These are phyloP conservation scores for Pichia sp. DNA, from an alignment of 1,139 yeast genomes.

Conservation along the genomic window DNA sequence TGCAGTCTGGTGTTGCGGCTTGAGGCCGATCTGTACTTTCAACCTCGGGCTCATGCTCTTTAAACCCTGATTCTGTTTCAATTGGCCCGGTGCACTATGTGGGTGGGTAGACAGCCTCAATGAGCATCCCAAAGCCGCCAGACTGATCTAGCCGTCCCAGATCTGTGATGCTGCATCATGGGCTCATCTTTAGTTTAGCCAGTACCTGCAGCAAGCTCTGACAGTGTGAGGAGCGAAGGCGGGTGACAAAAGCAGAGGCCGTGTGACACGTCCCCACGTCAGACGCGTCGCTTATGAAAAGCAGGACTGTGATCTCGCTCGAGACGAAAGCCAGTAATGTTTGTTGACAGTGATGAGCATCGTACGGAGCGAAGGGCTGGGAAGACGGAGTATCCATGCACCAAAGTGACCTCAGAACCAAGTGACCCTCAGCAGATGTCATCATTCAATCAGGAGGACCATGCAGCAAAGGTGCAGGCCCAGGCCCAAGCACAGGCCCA, in stretches of 20 bases:
- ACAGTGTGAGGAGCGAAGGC: neutral
- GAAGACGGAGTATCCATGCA: neutral
- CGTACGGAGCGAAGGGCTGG: no score
- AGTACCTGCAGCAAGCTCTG: neutral
- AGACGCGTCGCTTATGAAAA: neutral
- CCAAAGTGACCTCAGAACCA: neutral
- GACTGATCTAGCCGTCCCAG: no score
- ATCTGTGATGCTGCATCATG: neutral
- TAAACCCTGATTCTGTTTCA: neutral
- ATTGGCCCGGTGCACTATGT: neutral
- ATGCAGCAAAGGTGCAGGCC: neutral
- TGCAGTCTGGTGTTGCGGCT: conserved; percentile 2
- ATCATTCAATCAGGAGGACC: neutral
- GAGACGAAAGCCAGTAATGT: neutral
- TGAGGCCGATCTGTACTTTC: conserved; percentile 6
- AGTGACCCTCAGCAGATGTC: neutral
- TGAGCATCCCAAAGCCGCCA: neutral
- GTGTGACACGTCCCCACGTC: conserved; percentile 3
- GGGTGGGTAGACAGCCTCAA: no score
- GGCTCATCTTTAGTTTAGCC: neutral
- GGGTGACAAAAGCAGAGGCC: neutral
- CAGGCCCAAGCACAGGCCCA: conserved; percentile 11
- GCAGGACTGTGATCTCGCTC: neutral
- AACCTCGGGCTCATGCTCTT: neutral
- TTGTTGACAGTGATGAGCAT: neutral